Percentiles rank a stretch among this genome's conserved stretches.
Conservation (phyloP, 495 filamentous ascomycete genomes). For the Daldinia grandis region DNA sequence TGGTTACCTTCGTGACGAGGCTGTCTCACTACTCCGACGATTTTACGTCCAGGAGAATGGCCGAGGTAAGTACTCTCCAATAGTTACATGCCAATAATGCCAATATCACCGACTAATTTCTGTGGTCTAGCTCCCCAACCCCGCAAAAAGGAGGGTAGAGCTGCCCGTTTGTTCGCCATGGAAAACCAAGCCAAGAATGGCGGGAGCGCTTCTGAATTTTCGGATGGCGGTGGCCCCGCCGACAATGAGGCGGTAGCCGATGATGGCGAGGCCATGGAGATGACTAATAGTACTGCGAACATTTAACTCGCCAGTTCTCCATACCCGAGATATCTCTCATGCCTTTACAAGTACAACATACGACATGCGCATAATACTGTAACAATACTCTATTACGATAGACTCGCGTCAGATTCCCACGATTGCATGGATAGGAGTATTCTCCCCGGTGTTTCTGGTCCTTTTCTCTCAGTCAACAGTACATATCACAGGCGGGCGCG, state of each 20-base stretch:
- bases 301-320: background rate
- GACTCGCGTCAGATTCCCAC: conserved; percentile 15
- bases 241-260: conserved; percentile 29
- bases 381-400: conserved; percentile 24
- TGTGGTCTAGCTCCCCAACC: conserved; percentile 56
- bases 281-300: background rate
- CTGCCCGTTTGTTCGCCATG: conserved; percentile 58
- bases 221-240: conserved; percentile 22
- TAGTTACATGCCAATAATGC: background rate
- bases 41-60: conserved; percentile 98
- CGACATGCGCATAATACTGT: conserved; percentile 16
- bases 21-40: conserved; percentile 85
- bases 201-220: conserved; percentile 29
- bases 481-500: conserved; percentile 9
- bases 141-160: conserved; percentile 62
- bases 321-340: background rate
- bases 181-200: conserved; percentile 34
- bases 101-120: conserved; percentile 15
- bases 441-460: conserved; percentile 15
- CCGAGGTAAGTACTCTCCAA: conserved; percentile 64
- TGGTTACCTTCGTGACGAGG: conserved; percentile 85
- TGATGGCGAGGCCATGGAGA: conserved; percentile 3
- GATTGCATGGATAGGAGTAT: conserved; percentile 28
- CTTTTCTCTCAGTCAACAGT: background rate
- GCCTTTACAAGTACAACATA: conserved; percentile 15